Evolutionary conservation across 179 eudicot species (phyloP).

Genomic region (Beta lomatogona): DNA sequence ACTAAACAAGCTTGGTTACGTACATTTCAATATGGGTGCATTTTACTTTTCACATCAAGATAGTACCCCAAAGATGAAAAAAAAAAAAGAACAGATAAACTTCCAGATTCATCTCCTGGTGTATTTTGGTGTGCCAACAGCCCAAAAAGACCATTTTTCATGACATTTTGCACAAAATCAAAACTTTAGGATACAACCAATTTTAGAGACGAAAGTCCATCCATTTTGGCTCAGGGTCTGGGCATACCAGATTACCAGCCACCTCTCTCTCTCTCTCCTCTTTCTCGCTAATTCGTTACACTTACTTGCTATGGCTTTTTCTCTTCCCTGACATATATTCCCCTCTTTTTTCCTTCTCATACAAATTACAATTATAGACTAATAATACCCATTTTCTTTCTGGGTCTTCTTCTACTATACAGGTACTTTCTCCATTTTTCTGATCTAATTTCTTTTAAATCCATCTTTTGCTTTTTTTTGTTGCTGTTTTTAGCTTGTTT

Average conservation of each 20-base stretch:
- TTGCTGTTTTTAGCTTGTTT: neutral
- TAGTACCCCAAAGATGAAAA: too few species aligned
- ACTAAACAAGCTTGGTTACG: too few species aligned
- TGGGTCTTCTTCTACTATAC: neutral
- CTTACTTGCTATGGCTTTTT: conserved; percentile 13
- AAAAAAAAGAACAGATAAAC: neutral
- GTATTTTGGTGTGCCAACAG: neutral
- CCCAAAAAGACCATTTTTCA: conserved; percentile 1
- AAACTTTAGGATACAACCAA: neutral
- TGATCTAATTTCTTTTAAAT: conserved; percentile 1
- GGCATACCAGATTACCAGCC: neutral
- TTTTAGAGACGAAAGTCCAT: neutral
- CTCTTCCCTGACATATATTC: conserved; percentile 9
- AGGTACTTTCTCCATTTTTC: neutral
- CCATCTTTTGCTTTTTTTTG: neutral
- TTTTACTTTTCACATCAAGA: too few species aligned
- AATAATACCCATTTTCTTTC: neutral
- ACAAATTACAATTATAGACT: neutral
- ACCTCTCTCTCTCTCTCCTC: neutral
- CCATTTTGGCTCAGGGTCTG: conserved; percentile 17
- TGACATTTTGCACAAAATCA: conserved; percentile 17
- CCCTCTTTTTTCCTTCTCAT: neutral
- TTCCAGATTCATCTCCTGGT: neutral
- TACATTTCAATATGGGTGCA: too few species aligned
- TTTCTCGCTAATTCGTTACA: neutral